Percentiles rank a stretch among this genome's conserved stretches.
phyloP scores from a whole-genome alignment of 2,329 filamentous ascomycete genomes.

The Monilinia fructicola region DNA sequence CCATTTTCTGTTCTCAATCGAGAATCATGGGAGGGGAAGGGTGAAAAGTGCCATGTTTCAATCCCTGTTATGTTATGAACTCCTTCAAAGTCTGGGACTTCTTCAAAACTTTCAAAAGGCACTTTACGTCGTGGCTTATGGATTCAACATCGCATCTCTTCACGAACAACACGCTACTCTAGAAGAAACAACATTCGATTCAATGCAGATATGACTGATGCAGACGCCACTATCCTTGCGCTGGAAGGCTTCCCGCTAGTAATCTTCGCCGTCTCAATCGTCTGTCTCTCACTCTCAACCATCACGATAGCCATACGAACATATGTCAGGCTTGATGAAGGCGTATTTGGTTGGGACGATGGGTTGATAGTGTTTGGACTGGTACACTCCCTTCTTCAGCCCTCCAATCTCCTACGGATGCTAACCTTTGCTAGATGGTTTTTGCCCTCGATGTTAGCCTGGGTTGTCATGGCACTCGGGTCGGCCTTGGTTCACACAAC shows the following conservation, averaged over 20 bases:
- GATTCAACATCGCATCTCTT: not conserved
- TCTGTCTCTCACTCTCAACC: not conserved
- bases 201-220: slow-evolving; percentile 2
- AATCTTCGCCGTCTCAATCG: slow-evolving; percentile 12
- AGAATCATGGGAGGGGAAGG: too few relatives aligned
- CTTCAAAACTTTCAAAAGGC: not conserved
- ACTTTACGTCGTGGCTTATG: not conserved
- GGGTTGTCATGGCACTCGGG: slow-evolving; percentile 29
- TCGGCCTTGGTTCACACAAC: slow-evolving; percentile 31
- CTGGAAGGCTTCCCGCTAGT: slow-evolving; percentile 5
- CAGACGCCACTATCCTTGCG: not conserved
- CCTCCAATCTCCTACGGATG: not conserved
- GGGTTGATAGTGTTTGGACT: slow-evolving; percentile 6
- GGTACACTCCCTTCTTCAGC: not conserved
- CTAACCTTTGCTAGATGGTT: slow-evolving; percentile 11
- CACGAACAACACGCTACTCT: not conserved
- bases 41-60: not conserved
- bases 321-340: not conserved
- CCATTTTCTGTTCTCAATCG: too few relatives aligned
- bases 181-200: not conserved
- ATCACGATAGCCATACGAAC: slow-evolving; percentile 4
- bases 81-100: not conserved
- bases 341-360: slow-evolving; percentile 19
- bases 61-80: not conserved
- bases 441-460: slow-evolving; percentile 26